Base-by-base conservation (phyloP, 768 basidiomycete genomes). In the Candolleomyces aberdarensis region DNA sequence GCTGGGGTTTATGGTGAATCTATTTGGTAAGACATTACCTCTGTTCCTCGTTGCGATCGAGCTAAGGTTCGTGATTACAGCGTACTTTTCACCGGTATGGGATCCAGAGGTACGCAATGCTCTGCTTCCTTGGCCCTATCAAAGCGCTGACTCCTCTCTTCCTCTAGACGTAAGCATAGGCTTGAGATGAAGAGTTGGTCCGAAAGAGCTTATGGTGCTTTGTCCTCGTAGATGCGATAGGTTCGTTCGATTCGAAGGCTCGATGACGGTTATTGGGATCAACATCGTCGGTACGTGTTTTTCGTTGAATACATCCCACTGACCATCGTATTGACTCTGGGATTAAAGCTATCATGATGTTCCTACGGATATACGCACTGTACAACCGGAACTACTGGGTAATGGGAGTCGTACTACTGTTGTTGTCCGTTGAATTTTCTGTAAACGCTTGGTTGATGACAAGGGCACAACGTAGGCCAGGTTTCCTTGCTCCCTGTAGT, bases 1-100 rank as follows among this genome's bases (percentile, higher is more conserved):
- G 0, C 71, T 87, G 2, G 84, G 83, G 0, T 88, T 88, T 66
- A 79, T 86, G 17, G 68, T 87, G 49, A 86, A 87, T 60, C 66
- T 86, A 13, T 79, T 73, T 59, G 83, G 79, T 77, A 65, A 3
- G 14, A 5, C 8, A 15, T 32, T 41, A 32, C 5, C 49, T 31
- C 36, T 47, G 3, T n/a, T 15, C 15, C 31, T 19, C 26, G 22
- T 39, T 8, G 7, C 17, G 13, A 17, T 31, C 11, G 56, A n/a
- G 26, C 36, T 48, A 40, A 50, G 2, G 5, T 14, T 19, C 10
- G 13, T 4, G 31, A 11, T n/a, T 39, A 8, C 31, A 80, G 80
- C 80, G 13, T 82, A 81, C 57, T 60, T 78, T 32, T 78, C 78
- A 0, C 74, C 75, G 0, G 64, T 71, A 9, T 83, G 77, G 77